phyloP scores from a whole-genome alignment of 2,329 filamentous ascomycete genomes.

The Paraphoma chrysanthemicola region DNA sequence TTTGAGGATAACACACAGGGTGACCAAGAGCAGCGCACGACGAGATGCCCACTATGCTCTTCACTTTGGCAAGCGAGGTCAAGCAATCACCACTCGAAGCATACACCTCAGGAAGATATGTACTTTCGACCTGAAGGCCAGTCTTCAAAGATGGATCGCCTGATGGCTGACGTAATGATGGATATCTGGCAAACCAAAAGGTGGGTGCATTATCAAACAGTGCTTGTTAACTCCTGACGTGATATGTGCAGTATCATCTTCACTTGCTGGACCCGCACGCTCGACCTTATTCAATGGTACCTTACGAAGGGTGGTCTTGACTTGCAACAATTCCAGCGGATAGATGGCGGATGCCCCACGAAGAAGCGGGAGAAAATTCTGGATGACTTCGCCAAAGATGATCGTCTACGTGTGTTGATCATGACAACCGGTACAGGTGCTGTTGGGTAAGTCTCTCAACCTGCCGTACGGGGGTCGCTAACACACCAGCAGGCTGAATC shows the following conservation, averaged over 20 bases:
- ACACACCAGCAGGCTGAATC: conserved; percentile 50
- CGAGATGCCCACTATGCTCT: conserved; percentile 32
- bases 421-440: conserved; percentile 63
- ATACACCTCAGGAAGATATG: conserved; percentile 22
- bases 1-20: conserved; percentile 28
- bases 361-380: conserved; percentile 49
- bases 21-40: conserved; percentile 6
- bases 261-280: conserved; percentile 38
- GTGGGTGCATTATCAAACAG: conserved; percentile 12
- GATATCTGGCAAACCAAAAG: conserved; percentile 36
- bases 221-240: neutral
- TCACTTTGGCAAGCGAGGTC: conserved; percentile 13
- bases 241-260: conserved; percentile 35
- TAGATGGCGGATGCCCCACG: conserved; percentile 55
- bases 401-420: conserved; percentile 50
- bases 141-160: conserved; percentile 45
- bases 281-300: conserved; percentile 30
- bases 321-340: conserved; percentile 39
- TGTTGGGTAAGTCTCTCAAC: conserved; percentile 50
- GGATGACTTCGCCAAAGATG: conserved; percentile 43
- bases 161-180: conserved; percentile 42
- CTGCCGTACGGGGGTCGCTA: no score
- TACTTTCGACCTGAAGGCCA: conserved; percentile 39
- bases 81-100: neutral
- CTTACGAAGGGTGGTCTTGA: conserved; percentile 7